Conservation (phyloP, 202 grass and related monocot genomes). For the Panicum virgatum region DNA sequence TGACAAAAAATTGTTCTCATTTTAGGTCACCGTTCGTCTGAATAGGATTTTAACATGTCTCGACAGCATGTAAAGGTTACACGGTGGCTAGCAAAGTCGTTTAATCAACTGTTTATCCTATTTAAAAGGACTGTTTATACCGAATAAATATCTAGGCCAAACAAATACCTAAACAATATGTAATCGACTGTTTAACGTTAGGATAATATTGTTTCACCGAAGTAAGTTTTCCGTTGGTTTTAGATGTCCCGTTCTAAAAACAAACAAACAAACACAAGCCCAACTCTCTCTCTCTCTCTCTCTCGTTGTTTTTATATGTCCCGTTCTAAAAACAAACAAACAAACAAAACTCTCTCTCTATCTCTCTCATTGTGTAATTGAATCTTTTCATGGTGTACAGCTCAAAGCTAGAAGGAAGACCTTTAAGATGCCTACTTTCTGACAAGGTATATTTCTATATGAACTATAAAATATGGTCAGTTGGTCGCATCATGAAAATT, state of each 20-base stretch:
- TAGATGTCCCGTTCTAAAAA: neutral
- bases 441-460: slow-evolving; percentile 21
- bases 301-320: neutral
- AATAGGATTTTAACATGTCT: too few species aligned
- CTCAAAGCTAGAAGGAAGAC: slow-evolving; percentile 80
- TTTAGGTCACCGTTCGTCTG: too few species aligned
- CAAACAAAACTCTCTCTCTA: neutral
- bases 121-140: too few species aligned
- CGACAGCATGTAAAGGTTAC: too few species aligned
- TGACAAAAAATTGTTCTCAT: too few species aligned
- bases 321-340: neutral
- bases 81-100: too few species aligned
- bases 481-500: slow-evolving; percentile 1
- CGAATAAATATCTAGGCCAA: too few species aligned
- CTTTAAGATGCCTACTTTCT: slow-evolving; percentile 80
- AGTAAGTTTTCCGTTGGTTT: neutral
- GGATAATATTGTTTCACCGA: too few species aligned
- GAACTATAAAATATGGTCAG: neutral
- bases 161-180: too few species aligned
- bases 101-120: too few species aligned
- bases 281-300: neutral
- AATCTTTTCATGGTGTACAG: slow-evolving; percentile 41
- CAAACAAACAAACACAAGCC: neutral
- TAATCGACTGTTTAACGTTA: too few species aligned
- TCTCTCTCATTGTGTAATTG: neutral